phyloP scores from a whole-genome alignment of 2,329 filamentous ascomycete genomes.

The Teratosphaeriaceae sp. region DNA sequence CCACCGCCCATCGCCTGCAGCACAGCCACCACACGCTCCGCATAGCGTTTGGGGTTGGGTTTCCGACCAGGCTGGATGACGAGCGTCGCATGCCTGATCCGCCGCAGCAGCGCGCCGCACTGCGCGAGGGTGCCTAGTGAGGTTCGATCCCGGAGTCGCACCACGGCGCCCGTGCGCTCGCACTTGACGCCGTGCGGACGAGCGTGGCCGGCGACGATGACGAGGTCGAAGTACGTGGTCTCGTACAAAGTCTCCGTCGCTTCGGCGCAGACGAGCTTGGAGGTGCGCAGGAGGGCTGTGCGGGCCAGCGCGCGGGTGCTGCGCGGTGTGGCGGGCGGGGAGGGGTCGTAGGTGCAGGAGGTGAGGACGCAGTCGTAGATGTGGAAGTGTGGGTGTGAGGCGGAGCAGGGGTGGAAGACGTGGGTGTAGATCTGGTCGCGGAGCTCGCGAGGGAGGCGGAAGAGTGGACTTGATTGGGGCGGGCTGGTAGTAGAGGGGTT shows the following conservation, averaged over 20 bases:
- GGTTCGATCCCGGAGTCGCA: not conserved
- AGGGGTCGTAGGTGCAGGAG: constrained; percentile 4
- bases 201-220: constrained; percentile 1
- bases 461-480: constrained; percentile 1
- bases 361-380: constrained; percentile 4
- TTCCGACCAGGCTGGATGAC: constrained; percentile 1
- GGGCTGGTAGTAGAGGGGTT: too few relatives aligned
- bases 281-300: constrained; percentile 3
- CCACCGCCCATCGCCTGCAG: constrained; percentile 29
- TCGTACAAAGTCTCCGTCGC: constrained; percentile 3
- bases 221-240: constrained; percentile 1
- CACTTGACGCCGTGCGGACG: not conserved
- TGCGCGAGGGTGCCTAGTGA: not conserved
- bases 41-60: not conserved
- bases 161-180: not conserved
- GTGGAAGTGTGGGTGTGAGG: constrained; percentile 4
- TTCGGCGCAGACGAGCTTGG: constrained; percentile 1
- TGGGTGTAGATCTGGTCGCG: constrained; percentile 3
- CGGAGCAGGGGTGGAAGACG: not conserved
- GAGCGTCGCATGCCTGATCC: constrained; percentile 4
- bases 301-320: not conserved
- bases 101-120: not conserved
- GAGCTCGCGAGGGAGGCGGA: constrained; percentile 5
- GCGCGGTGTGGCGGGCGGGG: not conserved
- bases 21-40: constrained; percentile 32